Conservation (phyloP, 768 basidiomycete species). For the Phylloporus sp. region DNA sequence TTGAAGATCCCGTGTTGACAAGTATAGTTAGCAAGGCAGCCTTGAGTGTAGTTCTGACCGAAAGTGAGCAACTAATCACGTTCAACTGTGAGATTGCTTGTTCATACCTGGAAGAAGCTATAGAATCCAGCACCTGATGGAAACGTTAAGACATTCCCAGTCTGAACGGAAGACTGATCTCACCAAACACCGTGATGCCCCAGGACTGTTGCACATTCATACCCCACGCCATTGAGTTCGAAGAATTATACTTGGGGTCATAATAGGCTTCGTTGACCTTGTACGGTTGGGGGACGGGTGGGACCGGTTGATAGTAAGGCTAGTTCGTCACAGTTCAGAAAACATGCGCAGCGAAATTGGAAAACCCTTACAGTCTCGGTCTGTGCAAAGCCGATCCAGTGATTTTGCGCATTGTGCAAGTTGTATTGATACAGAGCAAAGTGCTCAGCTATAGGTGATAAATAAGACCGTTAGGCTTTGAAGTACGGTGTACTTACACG, state of each 20-base stretch:
- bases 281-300: constrained; percentile 43
- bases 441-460: constrained; percentile 38
- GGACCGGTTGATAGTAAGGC: constrained; percentile 51
- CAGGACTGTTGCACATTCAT: constrained; percentile 39
- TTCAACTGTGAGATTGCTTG: too few relatives aligned
- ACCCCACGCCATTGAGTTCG: constrained; percentile 39
- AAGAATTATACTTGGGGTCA: constrained; percentile 38
- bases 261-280: constrained; percentile 28
- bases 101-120: constrained; percentile 46
- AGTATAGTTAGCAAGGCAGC: constrained; percentile 34
- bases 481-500: constrained; percentile 18
- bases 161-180: neutral
- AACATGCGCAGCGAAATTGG: neutral
- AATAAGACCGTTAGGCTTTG: neutral
- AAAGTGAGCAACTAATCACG: neutral
- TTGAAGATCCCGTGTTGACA: constrained; percentile 44
- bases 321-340: constrained; percentile 16
- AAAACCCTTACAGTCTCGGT: constrained; percentile 42
- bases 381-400: constrained; percentile 51
- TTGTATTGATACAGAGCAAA: constrained; percentile 47
- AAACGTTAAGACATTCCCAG: neutral
- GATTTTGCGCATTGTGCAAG: constrained; percentile 40
- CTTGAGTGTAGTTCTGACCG: constrained; percentile 37
- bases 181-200: constrained; percentile 45
- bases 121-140: constrained; percentile 45